Conservation (phyloP, 2,329 filamentous ascomycete genomes). For the Periconia sp. region DNA sequence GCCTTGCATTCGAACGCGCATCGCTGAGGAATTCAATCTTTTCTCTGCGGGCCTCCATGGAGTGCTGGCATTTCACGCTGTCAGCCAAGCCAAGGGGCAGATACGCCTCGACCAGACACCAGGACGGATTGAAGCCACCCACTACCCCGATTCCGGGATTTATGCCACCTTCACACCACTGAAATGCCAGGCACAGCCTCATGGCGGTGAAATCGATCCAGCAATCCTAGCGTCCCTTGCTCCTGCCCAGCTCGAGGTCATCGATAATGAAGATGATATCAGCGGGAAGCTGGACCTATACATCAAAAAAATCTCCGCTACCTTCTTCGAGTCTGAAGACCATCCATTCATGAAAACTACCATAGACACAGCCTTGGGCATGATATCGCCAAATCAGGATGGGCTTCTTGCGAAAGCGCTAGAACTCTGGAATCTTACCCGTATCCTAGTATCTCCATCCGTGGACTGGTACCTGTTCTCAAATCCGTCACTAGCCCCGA, state of each 20-base stretch:
- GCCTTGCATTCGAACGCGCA: conserved; percentile 63
- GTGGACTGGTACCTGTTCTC: conserved; percentile 57
- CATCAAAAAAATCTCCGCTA: conserved; percentile 55
- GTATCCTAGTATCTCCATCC: conserved; percentile 58
- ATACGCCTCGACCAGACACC: conserved; percentile 55
- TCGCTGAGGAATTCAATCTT: conserved; percentile 64
- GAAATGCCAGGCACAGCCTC: conserved; percentile 43
- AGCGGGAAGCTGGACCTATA: conserved; percentile 61
- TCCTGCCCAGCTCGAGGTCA: conserved; percentile 51
- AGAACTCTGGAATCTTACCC: conserved; percentile 63
- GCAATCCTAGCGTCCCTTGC: conserved; percentile 36
- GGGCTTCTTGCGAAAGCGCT: conserved; percentile 57
- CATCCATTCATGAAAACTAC: conserved; percentile 60
- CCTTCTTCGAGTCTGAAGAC: conserved; percentile 56
- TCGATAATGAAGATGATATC: conserved; percentile 60
- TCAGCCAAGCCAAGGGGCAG: conserved; percentile 56
- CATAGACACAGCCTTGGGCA: conserved; percentile 42
- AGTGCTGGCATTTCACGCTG: conserved; percentile 58
- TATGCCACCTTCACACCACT: conserved; percentile 56
- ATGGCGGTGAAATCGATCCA: conserved; percentile 44
- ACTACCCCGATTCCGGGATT: conserved; percentile 54
- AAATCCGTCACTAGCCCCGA: conserved; percentile 49
- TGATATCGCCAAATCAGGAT: conserved; percentile 46
- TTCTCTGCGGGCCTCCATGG: conserved; percentile 62
- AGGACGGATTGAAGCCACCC: conserved; percentile 61